phyloP scores from a whole-genome alignment of 495 filamentous ascomycete species.

The Penicillium chermesinum region DNA sequence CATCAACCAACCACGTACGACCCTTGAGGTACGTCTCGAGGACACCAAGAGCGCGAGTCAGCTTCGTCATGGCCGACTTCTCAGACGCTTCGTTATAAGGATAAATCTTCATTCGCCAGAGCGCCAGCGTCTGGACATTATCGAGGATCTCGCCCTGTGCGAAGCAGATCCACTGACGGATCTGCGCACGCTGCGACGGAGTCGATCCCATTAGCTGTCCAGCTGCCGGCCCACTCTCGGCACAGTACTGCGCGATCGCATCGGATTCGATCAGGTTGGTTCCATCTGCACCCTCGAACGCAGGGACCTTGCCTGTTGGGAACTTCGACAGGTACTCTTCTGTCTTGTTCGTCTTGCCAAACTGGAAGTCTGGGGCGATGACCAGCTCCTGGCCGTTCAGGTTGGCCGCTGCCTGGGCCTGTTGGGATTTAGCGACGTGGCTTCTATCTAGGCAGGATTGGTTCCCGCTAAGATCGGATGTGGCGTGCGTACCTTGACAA shows the following conservation, averaged over 20 bases:
- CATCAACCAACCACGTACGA: conserved; percentile 41
- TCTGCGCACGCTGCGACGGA: conserved; percentile 39
- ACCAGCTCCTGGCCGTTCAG: conserved; percentile 47
- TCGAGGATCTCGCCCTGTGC: conserved; percentile 21
- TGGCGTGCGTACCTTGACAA: conserved; percentile 38
- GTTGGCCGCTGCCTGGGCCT: conserved; percentile 49
- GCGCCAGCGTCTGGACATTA: conserved; percentile 15
- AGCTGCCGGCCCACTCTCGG: conserved; percentile 46
- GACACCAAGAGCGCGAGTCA: conserved; percentile 32
- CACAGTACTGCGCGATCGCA: conserved; percentile 53
- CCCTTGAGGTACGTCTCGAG: conserved; percentile 40
- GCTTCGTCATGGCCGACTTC: conserved; percentile 14
- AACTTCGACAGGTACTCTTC: conserved; percentile 56
- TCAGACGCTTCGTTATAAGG: conserved; percentile 35
- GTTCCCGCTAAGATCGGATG: not conserved
- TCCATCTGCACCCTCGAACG: conserved; percentile 51
- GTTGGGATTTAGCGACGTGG: no score
- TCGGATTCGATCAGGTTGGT: conserved; percentile 44
- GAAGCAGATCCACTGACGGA: conserved; percentile 49
- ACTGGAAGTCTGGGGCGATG: conserved; percentile 34
- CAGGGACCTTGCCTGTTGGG: conserved; percentile 56
- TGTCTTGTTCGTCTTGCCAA: conserved; percentile 42
- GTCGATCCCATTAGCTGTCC: conserved; percentile 47
- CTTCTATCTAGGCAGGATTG: not conserved
- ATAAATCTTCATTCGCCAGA: conserved; percentile 28